phyloP scores from a whole-genome alignment of 345 rosid genomes.

The Dipteronia dyeriana region DNA sequence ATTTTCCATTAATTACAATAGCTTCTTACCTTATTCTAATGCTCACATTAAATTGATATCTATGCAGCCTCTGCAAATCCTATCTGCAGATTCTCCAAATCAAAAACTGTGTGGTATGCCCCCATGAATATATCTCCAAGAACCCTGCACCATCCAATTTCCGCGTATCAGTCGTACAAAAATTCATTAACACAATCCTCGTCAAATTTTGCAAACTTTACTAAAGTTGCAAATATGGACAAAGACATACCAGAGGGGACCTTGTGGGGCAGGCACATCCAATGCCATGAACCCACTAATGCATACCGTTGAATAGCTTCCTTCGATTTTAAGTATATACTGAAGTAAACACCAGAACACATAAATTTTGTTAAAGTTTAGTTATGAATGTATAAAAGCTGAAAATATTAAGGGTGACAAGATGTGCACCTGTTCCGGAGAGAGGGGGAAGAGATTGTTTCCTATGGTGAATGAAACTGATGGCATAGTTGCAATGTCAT shows the following conservation, averaged over 20 bases:
- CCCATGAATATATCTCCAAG: slow-evolving; percentile 58
- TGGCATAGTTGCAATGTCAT: slow-evolving; percentile 39
- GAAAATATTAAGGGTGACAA: neutral
- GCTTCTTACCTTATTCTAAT: neutral
- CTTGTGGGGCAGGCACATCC: slow-evolving; percentile 51
- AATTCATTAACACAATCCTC: too few species aligned
- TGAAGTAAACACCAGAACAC: slow-evolving; percentile 15
- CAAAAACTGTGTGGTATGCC: slow-evolving; percentile 62
- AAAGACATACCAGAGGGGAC: slow-evolving; percentile 54
- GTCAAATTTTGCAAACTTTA: neutral
- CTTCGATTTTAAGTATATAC: slow-evolving; percentile 44
- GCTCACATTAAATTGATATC: neutral
- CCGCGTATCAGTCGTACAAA: too few species aligned
- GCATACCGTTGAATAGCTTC: slow-evolving; percentile 40
- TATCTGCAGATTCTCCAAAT: slow-evolving; percentile 45
- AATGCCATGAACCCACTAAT: slow-evolving; percentile 50
- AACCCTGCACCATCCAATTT: slow-evolving; percentile 38
- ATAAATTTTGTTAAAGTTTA: neutral
- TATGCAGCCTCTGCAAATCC: slow-evolving; percentile 58
- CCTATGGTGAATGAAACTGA: slow-evolving; percentile 52
- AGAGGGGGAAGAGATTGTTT: slow-evolving; percentile 42
- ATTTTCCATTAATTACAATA: neutral
- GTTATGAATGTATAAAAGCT: neutral
- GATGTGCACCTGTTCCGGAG: slow-evolving; percentile 46
- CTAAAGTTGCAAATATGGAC: neutral